These are phyloP conservation scores for Hypomyces rosellus DNA, from an alignment of 2,329 filamentous ascomycete genomes.

Conservation along the genomic window DNA sequence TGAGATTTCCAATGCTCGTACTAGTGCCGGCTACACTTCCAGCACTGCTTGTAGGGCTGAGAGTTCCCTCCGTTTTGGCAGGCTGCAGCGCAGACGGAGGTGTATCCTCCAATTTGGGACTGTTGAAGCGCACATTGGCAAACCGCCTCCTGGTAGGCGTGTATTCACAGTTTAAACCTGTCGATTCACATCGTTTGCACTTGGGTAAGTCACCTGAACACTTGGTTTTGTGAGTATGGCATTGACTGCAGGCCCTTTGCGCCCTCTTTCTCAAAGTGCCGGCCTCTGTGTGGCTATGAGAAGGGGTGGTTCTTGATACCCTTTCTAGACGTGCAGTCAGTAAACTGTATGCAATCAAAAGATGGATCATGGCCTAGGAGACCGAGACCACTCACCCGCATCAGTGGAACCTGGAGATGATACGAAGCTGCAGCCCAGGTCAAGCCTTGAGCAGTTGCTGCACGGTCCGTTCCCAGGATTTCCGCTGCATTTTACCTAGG, in stretches of 20 bases:
- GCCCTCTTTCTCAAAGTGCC: slow-evolving; percentile 36
- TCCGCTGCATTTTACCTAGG: slow-evolving; percentile 37
- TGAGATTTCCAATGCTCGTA: background rate
- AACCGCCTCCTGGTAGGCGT: slow-evolving; percentile 33
- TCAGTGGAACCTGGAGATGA: slow-evolving; percentile 16
- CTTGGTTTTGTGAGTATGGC: slow-evolving; percentile 37
- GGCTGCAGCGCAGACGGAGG: slow-evolving; percentile 3
- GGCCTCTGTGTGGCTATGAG: slow-evolving; percentile 35
- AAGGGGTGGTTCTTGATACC: slow-evolving; percentile 33
- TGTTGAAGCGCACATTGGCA: slow-evolving; percentile 24
- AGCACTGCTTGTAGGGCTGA: slow-evolving; percentile 16
- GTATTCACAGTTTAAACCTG: slow-evolving; percentile 34
- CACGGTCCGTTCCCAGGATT: slow-evolving; percentile 31
- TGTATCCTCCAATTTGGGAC: slow-evolving; percentile 8
- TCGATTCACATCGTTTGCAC: slow-evolving; percentile 32
- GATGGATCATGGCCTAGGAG: background rate
- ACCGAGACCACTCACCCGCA: slow-evolving; percentile 15
- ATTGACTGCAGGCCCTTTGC: slow-evolving; percentile 36
- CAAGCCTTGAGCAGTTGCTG: slow-evolving; percentile 31
- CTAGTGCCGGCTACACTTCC: slow-evolving; percentile 7
- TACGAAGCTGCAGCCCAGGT: slow-evolving; percentile 31
- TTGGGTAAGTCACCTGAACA: slow-evolving; percentile 35
- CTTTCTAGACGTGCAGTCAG: slow-evolving; percentile 16
- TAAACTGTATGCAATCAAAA: background rate
- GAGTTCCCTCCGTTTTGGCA: slow-evolving; percentile 12